Base-by-base conservation (phyloP, 495 filamentous ascomycete species). In the Talaromyces ruber region DNA sequence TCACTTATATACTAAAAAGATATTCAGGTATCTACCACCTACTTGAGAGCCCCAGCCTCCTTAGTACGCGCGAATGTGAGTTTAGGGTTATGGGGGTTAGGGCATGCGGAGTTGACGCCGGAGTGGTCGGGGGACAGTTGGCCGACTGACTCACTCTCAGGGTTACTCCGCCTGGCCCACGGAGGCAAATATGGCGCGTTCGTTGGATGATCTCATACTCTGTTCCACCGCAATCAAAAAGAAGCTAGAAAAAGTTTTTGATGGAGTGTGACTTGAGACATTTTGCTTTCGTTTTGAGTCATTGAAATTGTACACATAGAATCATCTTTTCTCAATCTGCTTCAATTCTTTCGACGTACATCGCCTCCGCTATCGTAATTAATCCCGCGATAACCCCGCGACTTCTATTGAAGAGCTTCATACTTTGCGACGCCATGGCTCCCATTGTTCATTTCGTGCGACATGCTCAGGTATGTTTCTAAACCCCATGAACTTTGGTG, bases 371-470 rank as follows among this genome's bases (percentile, higher is more conserved):
- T 47, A 8, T 32, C 30, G 4, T 21, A 21, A n/a, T 45, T n/a
- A 47, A 5, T n/a, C 43, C 43, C 43, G n/a, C 43, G 43, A 47
- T 47, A 47, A 47, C 18, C 24, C 51, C 22, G 54, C 54, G 54
- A 57, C 16, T 16, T 56, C 16, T 18, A 52, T 16, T 54, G 26
- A 25, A 16, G 11, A 28, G 51, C n/a, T 26, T 26, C 22, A 53
- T 8, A 21, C 26, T 16, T 57, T 26, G n/a, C 51, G 16, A 18
- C 28, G 5, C 28, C 14, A 75, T 75, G 76, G 63, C 76, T 32
- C 80, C 80, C 0, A 75, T 76, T 52, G 71, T 83, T 37, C 79
- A 83, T 65, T 79, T 74, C 64, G 77, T 83, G 58, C 81, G 81
- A 58, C 81, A 83, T 68, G 80, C 79, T 56, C 80, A 82, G 70